These are phyloP conservation scores for Mycena venus DNA, from an alignment of 768 basidiomycete genomes.

Conservation along the genomic window DNA sequence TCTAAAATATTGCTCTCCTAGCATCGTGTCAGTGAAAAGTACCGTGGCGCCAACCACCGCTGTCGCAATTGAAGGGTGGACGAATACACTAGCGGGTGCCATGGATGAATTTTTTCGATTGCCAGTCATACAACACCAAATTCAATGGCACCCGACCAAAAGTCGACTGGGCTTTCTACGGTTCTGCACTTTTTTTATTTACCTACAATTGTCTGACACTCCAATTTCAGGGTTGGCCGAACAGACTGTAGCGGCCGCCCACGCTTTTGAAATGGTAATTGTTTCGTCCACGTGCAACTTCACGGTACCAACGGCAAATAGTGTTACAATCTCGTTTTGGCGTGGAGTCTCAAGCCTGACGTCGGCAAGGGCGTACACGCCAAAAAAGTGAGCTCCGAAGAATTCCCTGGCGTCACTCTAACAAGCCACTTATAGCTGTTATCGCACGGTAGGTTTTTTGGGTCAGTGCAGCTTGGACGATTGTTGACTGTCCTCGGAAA, in stretches of 20 bases:
- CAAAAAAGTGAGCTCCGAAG: slow-evolving; percentile 36
- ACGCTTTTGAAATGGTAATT: slow-evolving; percentile 38
- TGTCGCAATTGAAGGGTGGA: slow-evolving; percentile 32
- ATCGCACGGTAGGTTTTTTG: too few species aligned
- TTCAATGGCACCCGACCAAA: slow-evolving; percentile 12
- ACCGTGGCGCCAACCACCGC: neutral
- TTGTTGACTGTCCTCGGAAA: neutral
- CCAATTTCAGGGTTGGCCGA: slow-evolving; percentile 36
- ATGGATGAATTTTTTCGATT: slow-evolving; percentile 42
- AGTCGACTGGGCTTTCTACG: slow-evolving; percentile 40
- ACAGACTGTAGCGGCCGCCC: slow-evolving; percentile 41
- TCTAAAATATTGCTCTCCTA: neutral
- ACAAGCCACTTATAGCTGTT: neutral
- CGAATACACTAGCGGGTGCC: slow-evolving; percentile 25
- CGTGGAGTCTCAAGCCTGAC: slow-evolving; percentile 38
- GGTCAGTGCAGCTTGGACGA: neutral
- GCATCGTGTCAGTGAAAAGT: slow-evolving; percentile 36
- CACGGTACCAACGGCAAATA: neutral
- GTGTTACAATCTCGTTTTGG: slow-evolving; percentile 43
- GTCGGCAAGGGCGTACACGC: slow-evolving; percentile 35
- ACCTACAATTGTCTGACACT: neutral
- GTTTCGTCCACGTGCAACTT: neutral
- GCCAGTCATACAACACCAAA: slow-evolving; percentile 36
- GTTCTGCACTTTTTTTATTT: neutral
- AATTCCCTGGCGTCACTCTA: neutral